phyloP scores from a whole-genome alignment of 116 monocot species.

The Phalaenopsis hybrid region DNA sequence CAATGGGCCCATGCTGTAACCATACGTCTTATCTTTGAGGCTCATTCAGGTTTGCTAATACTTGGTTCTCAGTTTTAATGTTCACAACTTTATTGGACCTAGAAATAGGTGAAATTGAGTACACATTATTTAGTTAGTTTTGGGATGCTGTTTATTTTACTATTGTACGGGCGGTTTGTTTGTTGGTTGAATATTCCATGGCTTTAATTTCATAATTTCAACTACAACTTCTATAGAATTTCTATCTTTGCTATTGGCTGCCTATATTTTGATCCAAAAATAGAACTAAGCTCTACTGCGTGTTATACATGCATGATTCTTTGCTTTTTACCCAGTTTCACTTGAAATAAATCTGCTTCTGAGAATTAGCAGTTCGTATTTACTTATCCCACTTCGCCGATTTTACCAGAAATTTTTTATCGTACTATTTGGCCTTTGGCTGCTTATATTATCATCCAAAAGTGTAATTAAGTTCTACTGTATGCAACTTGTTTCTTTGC shows the following conservation, averaged over 20 bases:
- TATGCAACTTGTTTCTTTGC: not conserved
- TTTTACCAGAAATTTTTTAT: not conserved
- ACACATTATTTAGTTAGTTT: not conserved
- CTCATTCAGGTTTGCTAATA: constrained; percentile 59
- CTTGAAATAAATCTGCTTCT: too few relatives aligned
- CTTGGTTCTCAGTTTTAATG: not conserved
- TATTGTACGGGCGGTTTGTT: not conserved
- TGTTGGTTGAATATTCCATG: not conserved
- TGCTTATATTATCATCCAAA: constrained; percentile 1
- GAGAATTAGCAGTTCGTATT: too few relatives aligned
- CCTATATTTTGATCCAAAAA: not conserved
- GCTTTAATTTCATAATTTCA: not conserved
- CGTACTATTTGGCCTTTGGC: not conserved
- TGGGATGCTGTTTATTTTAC: not conserved
- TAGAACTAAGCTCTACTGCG: not conserved
- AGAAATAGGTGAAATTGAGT: not conserved
- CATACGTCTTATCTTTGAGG: constrained; percentile 84
- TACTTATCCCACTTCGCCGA: not conserved
- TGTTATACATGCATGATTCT: too few relatives aligned
- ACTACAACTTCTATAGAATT: not conserved
- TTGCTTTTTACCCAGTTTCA: too few relatives aligned
- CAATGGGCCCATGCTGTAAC: constrained; percentile 96
- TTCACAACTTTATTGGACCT: not conserved
- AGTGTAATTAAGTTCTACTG: not conserved
- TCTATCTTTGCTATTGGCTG: not conserved